Evolutionary conservation across 306 rosid genomes (phyloP).

Genomic region (Hippophae tibetana): DNA sequence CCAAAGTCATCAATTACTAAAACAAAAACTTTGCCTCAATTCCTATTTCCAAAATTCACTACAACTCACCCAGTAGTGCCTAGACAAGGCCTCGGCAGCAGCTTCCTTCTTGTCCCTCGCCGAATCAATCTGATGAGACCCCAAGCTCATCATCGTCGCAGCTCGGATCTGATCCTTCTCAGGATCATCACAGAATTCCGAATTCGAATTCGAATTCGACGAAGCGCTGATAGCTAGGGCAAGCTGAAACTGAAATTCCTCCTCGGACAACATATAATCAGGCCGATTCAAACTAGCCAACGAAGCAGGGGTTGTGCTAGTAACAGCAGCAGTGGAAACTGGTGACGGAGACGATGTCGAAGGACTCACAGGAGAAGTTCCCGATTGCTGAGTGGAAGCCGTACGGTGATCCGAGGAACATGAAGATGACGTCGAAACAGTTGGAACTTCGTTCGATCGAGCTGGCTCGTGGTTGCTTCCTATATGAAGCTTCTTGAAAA

Average conservation of each 20-base stretch:
- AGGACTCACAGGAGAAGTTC: constrained; percentile 33
- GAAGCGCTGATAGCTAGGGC: constrained; percentile 92
- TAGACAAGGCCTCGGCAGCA: constrained; percentile 57
- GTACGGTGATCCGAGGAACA: constrained; percentile 41
- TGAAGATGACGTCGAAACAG: constrained; percentile 30
- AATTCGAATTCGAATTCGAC: constrained; percentile 39
- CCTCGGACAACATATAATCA: constrained; percentile 80
- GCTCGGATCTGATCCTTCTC: constrained; percentile 96
- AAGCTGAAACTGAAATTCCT: constrained; percentile 93
- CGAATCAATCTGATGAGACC: constrained; percentile 44
- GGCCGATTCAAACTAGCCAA: constrained; percentile 30
- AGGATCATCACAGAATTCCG: constrained; percentile 66
- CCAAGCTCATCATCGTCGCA: constrained; percentile 77
- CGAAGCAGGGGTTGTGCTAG: constrained; percentile 1
- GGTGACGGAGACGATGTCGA: constrained; percentile 37
- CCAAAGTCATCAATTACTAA: constrained; percentile 9
- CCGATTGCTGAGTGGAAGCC: constrained; percentile 24
- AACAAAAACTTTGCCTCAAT: constrained; percentile 2
- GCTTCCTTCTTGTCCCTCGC: constrained; percentile 38
- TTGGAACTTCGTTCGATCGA: constrained; percentile 56
- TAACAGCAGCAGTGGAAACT: background rate
- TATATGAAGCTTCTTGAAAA: constrained; percentile 96
- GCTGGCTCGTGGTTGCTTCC: constrained; percentile 72
- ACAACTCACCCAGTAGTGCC: constrained; percentile 93
- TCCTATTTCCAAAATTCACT: constrained; percentile 6